A percentile compares a stretch with the other conserved stretches of the same genome.
phyloP scores from a whole-genome alignment of 2,329 filamentous ascomycete species.

The Fusarium irregulare region DNA sequence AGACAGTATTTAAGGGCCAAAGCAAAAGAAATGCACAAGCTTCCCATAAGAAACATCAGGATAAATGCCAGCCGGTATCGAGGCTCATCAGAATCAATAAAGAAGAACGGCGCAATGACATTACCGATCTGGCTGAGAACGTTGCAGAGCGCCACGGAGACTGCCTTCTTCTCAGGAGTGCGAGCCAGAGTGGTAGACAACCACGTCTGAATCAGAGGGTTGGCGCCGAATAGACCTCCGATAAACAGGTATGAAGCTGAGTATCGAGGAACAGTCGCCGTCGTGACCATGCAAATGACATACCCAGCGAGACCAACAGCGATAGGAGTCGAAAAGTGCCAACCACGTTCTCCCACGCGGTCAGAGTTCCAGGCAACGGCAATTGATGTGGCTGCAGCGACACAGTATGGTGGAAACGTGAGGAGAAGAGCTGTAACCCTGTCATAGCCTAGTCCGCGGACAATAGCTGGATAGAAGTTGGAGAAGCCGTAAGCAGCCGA shows the following conservation, averaged over 20 bases:
- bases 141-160: background rate
- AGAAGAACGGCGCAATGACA: background rate
- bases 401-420: too few species aligned
- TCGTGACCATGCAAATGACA: background rate
- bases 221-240: background rate
- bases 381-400: too few species aligned
- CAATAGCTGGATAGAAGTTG: background rate
- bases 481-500: conserved; percentile 29
- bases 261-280: background rate
- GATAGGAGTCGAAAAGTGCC: background rate
- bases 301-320: background rate
- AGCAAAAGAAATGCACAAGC: background rate
- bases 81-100: background rate
- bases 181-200: background rate
- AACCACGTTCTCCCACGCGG: background rate
- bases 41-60: background rate
- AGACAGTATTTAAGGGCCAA: background rate
- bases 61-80: background rate
- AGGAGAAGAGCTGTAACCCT: too few species aligned
- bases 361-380: too few species aligned
- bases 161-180: background rate
- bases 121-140: background rate
- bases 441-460: too few species aligned
- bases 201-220: background rate
- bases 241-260: background rate